Evolutionary conservation across 2,329 filamentous ascomycete species (phyloP).

Genomic region (Sporothrix brasiliensis): DNA sequence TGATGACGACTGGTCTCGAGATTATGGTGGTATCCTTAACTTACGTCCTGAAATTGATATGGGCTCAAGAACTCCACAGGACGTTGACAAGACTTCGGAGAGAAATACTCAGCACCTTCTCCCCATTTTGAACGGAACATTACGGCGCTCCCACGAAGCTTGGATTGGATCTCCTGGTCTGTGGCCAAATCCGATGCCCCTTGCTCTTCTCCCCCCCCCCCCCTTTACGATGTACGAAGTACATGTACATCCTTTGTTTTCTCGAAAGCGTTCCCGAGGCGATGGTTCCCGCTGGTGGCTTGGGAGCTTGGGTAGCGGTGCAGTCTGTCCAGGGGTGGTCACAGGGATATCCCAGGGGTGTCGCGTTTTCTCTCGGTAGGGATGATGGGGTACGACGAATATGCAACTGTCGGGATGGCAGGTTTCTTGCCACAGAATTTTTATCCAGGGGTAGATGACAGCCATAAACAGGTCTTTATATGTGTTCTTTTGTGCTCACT

Average conservation of each 20-base stretch:
- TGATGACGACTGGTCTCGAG: constrained; percentile 21
- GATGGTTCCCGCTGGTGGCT: constrained; percentile 33
- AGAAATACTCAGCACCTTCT: not conserved
- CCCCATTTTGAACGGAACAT: constrained; percentile 6
- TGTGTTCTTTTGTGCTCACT: not conserved
- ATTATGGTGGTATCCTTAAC: constrained; percentile 21
- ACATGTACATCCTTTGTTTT: constrained; percentile 20
- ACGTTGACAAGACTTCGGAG: not conserved
- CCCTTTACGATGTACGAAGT: too few species aligned
- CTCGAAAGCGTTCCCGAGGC: constrained; percentile 31
- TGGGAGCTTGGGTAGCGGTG: constrained; percentile 23
- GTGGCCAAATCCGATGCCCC: not conserved
- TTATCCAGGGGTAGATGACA: too few species aligned
- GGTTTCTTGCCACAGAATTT: too few species aligned
- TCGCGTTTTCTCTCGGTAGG: constrained; percentile 23
- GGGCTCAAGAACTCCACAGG: not conserved
- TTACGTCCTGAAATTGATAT: not conserved
- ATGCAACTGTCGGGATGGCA: not conserved
- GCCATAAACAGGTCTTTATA: too few species aligned
- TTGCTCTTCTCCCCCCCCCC: constrained; percentile 22
- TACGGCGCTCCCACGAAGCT: not conserved
- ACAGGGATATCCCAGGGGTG: constrained; percentile 26
- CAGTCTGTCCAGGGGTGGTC: constrained; percentile 22
- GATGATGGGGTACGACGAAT: constrained; percentile 9
- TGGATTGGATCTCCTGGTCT: not conserved